phyloP scores from a whole-genome alignment of 1,284 basidiomycete genomes.

The Tetrapyrgos nigripes region DNA sequence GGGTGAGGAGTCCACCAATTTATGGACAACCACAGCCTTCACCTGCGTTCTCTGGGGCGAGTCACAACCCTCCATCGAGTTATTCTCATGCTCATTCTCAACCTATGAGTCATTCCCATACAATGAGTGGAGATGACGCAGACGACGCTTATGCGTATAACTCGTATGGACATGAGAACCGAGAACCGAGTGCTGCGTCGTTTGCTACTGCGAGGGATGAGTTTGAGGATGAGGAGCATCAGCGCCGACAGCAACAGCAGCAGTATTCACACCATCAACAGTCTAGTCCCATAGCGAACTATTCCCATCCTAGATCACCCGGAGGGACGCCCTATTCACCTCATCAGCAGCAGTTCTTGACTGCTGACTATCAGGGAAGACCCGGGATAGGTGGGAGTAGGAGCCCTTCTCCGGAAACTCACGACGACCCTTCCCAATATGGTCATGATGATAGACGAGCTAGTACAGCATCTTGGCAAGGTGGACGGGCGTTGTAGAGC shows the following conservation, averaged over 20 bases:
- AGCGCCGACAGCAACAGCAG: conserved; percentile 15
- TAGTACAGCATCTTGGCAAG: conserved; percentile 48
- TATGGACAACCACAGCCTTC: conserved; percentile 14
- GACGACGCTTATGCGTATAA: neutral
- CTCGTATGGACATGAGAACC: conserved; percentile 24
- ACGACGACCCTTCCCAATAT: conserved; percentile 9
- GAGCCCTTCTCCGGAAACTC: conserved; percentile 10
- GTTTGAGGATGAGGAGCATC: conserved; percentile 37
- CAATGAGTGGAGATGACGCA: neutral
- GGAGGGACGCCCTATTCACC: neutral
- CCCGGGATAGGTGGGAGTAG: neutral
- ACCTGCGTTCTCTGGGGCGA: too few relatives aligned
- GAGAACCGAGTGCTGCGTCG: conserved; percentile 46
- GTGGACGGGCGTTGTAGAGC: conserved; percentile 45
- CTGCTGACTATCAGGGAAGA: neutral
- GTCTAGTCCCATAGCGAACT: neutral
- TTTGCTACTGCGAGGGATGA: conserved; percentile 52
- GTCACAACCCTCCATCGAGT: neutral
- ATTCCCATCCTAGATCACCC: neutral
- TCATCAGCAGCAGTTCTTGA: neutral
- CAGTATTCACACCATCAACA: conserved; percentile 3
- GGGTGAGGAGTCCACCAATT: conserved; percentile 45
- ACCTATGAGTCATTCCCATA: too few relatives aligned
- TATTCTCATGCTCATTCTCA: neutral
- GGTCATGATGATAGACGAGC: conserved; percentile 32